Evolutionary conservation across 306 rosid species (phyloP).

Genomic region (Vigna trinervia): DNA sequence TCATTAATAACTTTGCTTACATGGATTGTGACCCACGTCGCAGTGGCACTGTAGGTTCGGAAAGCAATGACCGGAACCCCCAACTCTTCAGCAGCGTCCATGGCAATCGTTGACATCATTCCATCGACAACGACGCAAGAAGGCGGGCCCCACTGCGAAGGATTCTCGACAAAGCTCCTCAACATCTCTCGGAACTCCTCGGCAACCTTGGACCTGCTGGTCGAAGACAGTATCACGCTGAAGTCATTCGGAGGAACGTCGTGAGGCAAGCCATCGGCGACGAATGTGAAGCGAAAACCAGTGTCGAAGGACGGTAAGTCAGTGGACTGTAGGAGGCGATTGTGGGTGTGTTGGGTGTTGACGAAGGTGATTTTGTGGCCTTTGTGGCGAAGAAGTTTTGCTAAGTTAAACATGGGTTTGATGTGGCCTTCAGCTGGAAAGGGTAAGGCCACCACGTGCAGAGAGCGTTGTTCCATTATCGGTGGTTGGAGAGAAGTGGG

Average conservation of each 20-base stretch:
- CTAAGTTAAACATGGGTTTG: conserved; percentile 15
- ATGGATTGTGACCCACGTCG: conserved; percentile 20
- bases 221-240: background rate
- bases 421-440: conserved; percentile 34
- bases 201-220: background rate
- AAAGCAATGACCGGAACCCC: conserved; percentile 33
- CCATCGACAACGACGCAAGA: conserved; percentile 27
- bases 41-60: conserved; percentile 40
- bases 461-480: background rate
- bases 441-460: conserved; percentile 8
- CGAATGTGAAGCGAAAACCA: background rate
- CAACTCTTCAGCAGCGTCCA: conserved; percentile 4
- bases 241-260: background rate
- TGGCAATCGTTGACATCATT: conserved; percentile 15
- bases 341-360: conserved; percentile 17
- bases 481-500: no score
- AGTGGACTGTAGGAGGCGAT: background rate
- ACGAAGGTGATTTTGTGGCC: conserved; percentile 17
- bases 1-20: background rate
- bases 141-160: background rate
- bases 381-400: conserved; percentile 12
- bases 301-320: background rate
- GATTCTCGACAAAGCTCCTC: background rate
- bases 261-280: conserved; percentile 8
- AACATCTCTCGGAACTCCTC: conserved; percentile 5